Evolutionary conservation across 2,329 filamentous ascomycete genomes (phyloP), one percentile per base, ranked within the genome.

Genomic region (Paecilomyces variotii): DNA sequence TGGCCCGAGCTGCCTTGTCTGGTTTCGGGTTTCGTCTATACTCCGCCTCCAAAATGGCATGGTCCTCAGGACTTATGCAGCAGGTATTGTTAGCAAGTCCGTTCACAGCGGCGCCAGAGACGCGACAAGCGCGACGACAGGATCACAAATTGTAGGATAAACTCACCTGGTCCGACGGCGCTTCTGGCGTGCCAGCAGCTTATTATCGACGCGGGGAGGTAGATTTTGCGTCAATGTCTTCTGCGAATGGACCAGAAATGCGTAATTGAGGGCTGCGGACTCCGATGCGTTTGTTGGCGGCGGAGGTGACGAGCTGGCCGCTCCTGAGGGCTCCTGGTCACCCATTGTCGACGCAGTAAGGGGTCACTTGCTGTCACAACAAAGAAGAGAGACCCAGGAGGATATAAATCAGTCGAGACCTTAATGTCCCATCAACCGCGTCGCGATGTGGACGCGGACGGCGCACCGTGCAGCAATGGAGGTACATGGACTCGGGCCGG

Each of bases 1-100:
- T 87, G 53, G 90, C 82, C 77, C 93, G 90, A 74, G 90, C 88
- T 58, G 86, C 83, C 77, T 96, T 97, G 78, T 96, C 92, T 34
- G 93, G 93, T 74, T 96, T 97, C 5, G 90, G 85, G 72, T 97
- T 95, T 62, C 81, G 83, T 66, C 84, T 82, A 71, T 96, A 97
- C 60, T 93, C 91, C 35, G 88, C 83, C 75, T 97, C 93, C 61
- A 97, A 86, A 56, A 95, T 84, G 56, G 87, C 84, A 78, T 96
- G 93, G 78, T 97, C 93, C 75, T 93, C 89, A 49, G 89, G 87
- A 70, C 91, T 96, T 63, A 61, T 6, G 49, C 26, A 53, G 61
- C 28, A 58, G 50, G 62, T n/a, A 39, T 56, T 61, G 57, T 65
- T 58, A 60, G 59, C 53, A 45, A 45, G n/a, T 0, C n/a, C 14